Percentiles rank a stretch among this genome's conserved stretches.
Evolutionary conservation across 129 eudicot genomes (phyloP).

Genomic region (Kitagawia praeruptora): DNA sequence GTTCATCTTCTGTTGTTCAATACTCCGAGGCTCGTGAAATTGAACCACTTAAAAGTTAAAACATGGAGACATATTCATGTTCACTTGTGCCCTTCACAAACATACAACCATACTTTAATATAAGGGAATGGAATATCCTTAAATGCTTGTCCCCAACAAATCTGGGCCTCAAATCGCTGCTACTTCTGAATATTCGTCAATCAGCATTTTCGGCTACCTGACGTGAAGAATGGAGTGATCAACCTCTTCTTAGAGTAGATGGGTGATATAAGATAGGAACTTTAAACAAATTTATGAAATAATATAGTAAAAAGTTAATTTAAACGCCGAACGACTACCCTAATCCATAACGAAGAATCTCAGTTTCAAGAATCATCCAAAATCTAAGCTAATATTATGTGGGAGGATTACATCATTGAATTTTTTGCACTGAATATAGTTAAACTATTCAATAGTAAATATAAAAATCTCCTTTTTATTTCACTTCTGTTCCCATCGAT

Average conservation of each 20-base stretch:
- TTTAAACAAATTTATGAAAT: neutral
- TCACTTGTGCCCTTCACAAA: neutral
- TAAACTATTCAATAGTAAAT: neutral
- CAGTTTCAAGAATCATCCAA: too few species aligned
- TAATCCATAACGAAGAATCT: neutral
- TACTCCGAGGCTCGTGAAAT: neutral
- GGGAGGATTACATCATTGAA: neutral
- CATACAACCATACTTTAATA: neutral
- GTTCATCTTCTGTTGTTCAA: neutral
- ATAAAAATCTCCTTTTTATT: neutral
- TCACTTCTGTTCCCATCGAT: neutral
- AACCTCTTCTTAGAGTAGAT: neutral
- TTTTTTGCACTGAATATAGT: neutral
- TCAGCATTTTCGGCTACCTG: neutral
- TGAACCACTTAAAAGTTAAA: neutral
- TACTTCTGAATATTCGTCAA: neutral
- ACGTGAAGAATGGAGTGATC: too few species aligned
- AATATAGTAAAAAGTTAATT: neutral
- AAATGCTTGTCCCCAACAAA: neutral
- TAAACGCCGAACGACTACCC: neutral
- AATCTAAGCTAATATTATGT: neutral
- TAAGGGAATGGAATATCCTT: neutral
- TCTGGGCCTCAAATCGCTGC: neutral
- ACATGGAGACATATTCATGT: neutral
- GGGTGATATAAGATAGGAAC: neutral